Base-by-base conservation (phyloP, 345 rosid genomes). In the Lenwebbia sp. region DNA sequence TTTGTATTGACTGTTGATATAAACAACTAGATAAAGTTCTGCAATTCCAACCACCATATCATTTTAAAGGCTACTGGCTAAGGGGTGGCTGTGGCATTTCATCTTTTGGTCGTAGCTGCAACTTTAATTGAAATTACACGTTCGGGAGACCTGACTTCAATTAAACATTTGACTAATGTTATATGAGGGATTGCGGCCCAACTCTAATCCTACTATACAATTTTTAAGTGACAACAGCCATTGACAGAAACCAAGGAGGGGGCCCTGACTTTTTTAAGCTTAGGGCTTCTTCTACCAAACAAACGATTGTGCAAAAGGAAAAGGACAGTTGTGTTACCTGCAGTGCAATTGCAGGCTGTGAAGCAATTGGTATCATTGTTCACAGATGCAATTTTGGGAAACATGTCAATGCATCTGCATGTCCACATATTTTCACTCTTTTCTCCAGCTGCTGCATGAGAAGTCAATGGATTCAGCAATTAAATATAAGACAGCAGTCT, bases 261-360 rank as follows among this genome's bases (percentile, higher is more conserved):
- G 54, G 19, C 15, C 54, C 54, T 52, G 17, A 52, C 10, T 30
- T 30, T 28, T 30, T 30, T 15, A 8, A 62, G 76, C 76, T 62
- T 30, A 62, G 76, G 76, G 41, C 12, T 65, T 65, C 76, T 30
- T 65, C 76, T 30, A 21, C 19, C 19, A 37, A 65, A 65, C 76
- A 11, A 70, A 70, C 3, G 47, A 70, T 37, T 70, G 47, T 70
- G 47, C 47, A 70, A 70, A 70, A 19, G 25, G 78, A 70, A 70
- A 70, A 17, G 47, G 57, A 70, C 83, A 83, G 83, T 86, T 84
- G 62, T 86, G 54, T 40, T 92, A 97, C 99, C 99, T 33, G 98
- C 91, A 89, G 96, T 89, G 90, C 99, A 97, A 90, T 95, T 95
- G 94, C 99, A 96, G 76, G 96, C 90, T 8, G 91, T 90, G 91